These are phyloP conservation scores for Ophiostoma triangulosporum DNA, from an alignment of 2,329 filamentous ascomycete species.

Conservation along the genomic window DNA sequence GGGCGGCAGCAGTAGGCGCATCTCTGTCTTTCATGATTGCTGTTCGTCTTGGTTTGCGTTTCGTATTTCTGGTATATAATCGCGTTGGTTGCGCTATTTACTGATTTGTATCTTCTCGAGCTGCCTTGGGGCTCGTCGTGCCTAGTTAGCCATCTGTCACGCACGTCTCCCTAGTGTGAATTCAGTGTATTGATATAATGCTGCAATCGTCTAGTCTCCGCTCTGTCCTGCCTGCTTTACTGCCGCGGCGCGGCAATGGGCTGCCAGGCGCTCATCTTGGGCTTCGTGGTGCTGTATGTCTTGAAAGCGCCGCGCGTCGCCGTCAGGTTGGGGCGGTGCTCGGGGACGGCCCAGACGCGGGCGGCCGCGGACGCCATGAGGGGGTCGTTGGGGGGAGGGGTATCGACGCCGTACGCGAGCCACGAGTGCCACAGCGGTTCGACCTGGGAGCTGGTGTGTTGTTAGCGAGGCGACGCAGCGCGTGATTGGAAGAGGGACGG, in stretches of 20 bases:
- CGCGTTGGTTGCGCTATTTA: too few relatives aligned
- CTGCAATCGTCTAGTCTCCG: neutral
- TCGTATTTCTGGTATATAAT: too few relatives aligned
- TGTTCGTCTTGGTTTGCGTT: conserved; percentile 79
- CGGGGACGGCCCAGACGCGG: conserved; percentile 62
- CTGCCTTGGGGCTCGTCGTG: too few relatives aligned
- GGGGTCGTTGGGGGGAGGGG: conserved; percentile 65
- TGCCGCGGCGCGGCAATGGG: conserved; percentile 20
- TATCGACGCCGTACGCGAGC: conserved; percentile 89
- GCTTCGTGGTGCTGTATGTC: conserved; percentile 69
- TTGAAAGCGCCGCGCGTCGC: conserved; percentile 68
- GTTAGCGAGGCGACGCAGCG: neutral
- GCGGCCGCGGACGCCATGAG: conserved; percentile 40
- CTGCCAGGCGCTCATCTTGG: conserved; percentile 24
- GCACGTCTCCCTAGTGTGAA: neutral
- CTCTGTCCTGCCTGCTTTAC: conserved; percentile 1
- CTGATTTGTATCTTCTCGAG: neutral
- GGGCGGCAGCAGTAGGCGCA: conserved; percentile 71
- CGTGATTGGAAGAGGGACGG: neutral
- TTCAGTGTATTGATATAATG: neutral
- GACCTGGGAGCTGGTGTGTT: conserved; percentile 52
- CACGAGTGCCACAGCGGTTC: conserved; percentile 97
- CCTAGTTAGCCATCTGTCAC: neutral
- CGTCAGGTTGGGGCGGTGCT: conserved; percentile 63
- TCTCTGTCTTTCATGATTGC: too few relatives aligned